Evolutionary conservation across 192 early-diverging fungal genomes (phyloP).

Genomic region (Podila epicladia): DNA sequence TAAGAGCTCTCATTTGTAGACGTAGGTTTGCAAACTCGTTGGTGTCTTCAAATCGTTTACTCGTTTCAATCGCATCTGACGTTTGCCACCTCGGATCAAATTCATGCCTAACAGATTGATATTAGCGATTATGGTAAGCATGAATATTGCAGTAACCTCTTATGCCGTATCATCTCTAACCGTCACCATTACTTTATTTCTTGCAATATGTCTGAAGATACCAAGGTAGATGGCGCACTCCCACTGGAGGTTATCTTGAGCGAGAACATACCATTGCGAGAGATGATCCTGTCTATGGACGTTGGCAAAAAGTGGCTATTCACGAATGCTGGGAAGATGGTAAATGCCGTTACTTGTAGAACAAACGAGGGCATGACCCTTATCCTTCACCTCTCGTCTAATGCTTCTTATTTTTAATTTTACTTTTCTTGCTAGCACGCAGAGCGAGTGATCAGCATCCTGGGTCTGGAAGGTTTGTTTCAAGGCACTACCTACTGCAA

Average conservation of each 20-base stretch:
- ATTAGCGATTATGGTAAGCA: slow-evolving; percentile 31
- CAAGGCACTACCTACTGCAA: slow-evolving; percentile 68
- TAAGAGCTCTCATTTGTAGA: not conserved
- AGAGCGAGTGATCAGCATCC: slow-evolving; percentile 20
- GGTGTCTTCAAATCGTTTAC: too few relatives aligned
- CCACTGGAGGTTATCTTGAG: slow-evolving; percentile 71
- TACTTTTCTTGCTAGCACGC: slow-evolving; percentile 20
- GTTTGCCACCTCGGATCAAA: not conserved
- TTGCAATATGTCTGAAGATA: slow-evolving; percentile 15
- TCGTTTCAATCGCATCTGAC: not conserved
- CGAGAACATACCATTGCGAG: slow-evolving; percentile 63
- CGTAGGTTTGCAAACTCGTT: not conserved
- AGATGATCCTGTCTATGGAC: slow-evolving; percentile 63
- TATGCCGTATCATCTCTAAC: too few relatives aligned
- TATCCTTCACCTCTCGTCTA: too few relatives aligned
- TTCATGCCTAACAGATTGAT: slow-evolving; percentile 9
- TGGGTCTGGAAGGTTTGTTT: slow-evolving; percentile 75
- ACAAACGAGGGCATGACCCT: not conserved
- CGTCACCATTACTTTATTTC: too few relatives aligned
- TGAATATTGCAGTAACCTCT: too few relatives aligned
- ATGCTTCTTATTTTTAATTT: not conserved
- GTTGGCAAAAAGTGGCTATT: slow-evolving; percentile 76
- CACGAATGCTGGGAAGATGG: slow-evolving; percentile 76
- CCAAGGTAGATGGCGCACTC: slow-evolving; percentile 72
- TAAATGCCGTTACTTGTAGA: slow-evolving; percentile 20